Evolutionary conservation across 441 rosid genomes (phyloP), one percentile per base, ranked within the genome.

Genomic region (Biscutella laevigata): DNA sequence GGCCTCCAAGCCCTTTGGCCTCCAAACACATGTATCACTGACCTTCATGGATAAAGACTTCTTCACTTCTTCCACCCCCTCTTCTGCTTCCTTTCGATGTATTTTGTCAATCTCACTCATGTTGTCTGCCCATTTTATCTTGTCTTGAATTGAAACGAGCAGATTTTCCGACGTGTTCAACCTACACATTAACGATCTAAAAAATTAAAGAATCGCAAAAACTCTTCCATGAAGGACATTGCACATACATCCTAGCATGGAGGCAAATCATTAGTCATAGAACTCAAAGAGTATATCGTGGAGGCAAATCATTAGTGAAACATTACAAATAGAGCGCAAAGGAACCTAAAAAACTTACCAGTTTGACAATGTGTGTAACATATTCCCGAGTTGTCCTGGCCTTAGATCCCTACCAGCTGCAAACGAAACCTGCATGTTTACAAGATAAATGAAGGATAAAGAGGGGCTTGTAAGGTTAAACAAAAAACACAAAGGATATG

Each of bases 331-430:
- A 36, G 38, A 58, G 36, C 7, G 14, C 12, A 57, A 2, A 19
- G 34, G 11, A 26, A 35, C 20, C 3, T 6, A 25, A 48, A 38
- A 47, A 46, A n/a, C 5, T 53, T 84, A 94, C 99, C 95, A 94
- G 78, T 64, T 76, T 39, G 97, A 86, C 50, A 94, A 70, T n/a
- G 97, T 78, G 45, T 84, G 80, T 62, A 94, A 70, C 99, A 94
- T 86, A 75, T 65, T 77, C 61, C 80, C 86, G 27, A 89, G 83
- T 54, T 94, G 86, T 51, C 82, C 97, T 49, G 99, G 96, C 73
- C 97, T 84, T 50, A 75, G 74, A 77, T 94, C 97, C 70, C 99
- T 83, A 59, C 99, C 97, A 43, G 95, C 91, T 38, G 96, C 96
- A 76, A 94, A 86, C 53, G 83, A 94, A 47, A 85, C 96, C 98